Evolutionary conservation across 202 grass and related monocot genomes (phyloP), one percentile per base, ranked within the genome.

Genomic region (Schoenoplectus tabernaemontani): DNA sequence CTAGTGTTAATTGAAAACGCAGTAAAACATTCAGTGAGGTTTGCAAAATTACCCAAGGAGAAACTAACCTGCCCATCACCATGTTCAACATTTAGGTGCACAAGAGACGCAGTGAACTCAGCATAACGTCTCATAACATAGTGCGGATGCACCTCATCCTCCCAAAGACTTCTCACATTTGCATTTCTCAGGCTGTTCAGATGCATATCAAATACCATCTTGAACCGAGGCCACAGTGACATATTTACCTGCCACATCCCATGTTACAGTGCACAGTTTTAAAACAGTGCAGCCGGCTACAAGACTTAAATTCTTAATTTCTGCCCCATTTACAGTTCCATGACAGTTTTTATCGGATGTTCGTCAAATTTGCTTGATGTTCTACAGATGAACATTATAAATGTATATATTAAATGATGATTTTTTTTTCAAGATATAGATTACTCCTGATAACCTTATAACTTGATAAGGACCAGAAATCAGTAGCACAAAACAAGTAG

Each of bases 161-260:
- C 91, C 91, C 95, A 98, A 19, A 98, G 83, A 41, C 89, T 87
- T 81, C 84, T 98, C 79, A 95, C 87, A 83, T 92, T 95, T 17
- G 95, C 95, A 87, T 89, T 95, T 48, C 95, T 86, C 53, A 98
- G 86, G 72, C 95, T 98, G 59, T 83, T 92, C 77, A 98, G 82
- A 84, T 98, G 95, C 84, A 98, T 86, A 76, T 98, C 95, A 83
- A 98, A 98, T 61, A 98, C 95, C 91, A 98, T 84, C 91, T 98
- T 98, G 88, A 98, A 98, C 46, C 95, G 89, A 81, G 91, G 91
- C 91, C 91, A 95, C 19, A 98, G 83, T 54, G 95, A 88, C 64
- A 98, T 85, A 74, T 98, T 98, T 71, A 98, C 91, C 95, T 98
- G 83, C 56, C 72, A 56, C 86, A 60, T 78, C 28, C 68, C 69